These are phyloP conservation scores for Mycena filopes DNA, from an alignment of 768 basidiomycete species.

Conservation along the genomic window DNA sequence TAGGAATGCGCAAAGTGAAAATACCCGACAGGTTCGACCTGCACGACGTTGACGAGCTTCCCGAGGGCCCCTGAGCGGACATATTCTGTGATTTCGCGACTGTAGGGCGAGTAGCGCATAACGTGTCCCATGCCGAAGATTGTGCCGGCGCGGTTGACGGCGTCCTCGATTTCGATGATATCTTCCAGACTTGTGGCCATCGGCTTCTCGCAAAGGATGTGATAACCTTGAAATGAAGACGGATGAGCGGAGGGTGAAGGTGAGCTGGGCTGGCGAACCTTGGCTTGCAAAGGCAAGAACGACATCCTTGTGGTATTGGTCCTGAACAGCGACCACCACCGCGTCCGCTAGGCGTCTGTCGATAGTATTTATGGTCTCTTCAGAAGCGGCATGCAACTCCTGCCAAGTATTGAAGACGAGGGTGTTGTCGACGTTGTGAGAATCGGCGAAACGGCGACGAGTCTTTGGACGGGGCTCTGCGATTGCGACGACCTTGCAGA, in stretches of 20 bases:
- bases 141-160: slow-evolving; percentile 71
- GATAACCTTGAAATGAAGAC: slow-evolving; percentile 83
- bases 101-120: slow-evolving; percentile 89
- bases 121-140: slow-evolving; percentile 94
- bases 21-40: slow-evolving; percentile 88
- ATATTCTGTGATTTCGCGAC: slow-evolving; percentile 71
- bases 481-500: slow-evolving; percentile 84
- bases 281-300: slow-evolving; percentile 79
- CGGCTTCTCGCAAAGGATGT: slow-evolving; percentile 93
- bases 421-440: slow-evolving; percentile 70
- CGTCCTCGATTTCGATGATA: slow-evolving; percentile 79
- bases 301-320: slow-evolving; percentile 81
- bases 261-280: no score
- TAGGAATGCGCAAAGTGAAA: slow-evolving; percentile 93
- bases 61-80: slow-evolving; percentile 79
- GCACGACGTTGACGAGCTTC: slow-evolving; percentile 83
- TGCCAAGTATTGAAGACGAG: slow-evolving; percentile 79
- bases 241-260: no score
- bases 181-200: slow-evolving; percentile 84
- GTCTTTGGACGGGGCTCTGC: slow-evolving; percentile 84
- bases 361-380: slow-evolving; percentile 68
- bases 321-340: slow-evolving; percentile 83
- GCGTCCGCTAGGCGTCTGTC: slow-evolving; percentile 86
- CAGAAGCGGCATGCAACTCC: slow-evolving; percentile 74
- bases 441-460: slow-evolving; percentile 63